Base-by-base conservation (phyloP, 2,329 filamentous ascomycete species). In the Ascochyta lentis region DNA sequence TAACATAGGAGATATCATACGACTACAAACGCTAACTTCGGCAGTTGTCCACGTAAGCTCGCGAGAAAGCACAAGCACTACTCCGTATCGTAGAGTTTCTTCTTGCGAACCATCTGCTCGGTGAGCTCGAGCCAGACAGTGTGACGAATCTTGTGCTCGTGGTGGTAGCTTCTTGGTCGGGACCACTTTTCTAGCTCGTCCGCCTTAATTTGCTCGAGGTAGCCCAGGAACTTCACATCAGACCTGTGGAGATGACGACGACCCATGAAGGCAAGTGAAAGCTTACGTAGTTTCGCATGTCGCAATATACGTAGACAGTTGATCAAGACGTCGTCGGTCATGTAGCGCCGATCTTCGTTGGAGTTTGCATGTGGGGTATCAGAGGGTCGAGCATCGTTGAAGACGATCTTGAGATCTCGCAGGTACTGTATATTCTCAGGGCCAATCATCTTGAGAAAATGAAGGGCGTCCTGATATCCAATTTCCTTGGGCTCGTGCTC, bases 401-500 rank as follows among this genome's bases (percentile, higher is more conserved):
- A 77, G 16, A 68, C 57, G 54, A 83, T 67, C 13, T 73, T 76
- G 38, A 83, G 56, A 33, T 79, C 72, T 40, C 79, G 78, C n/a
- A 84, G 68, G 31, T 79, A 75, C 24, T 73, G 68, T 15, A 80
- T 66, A 58, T 83, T 83, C 55, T 69, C 72, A 1, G 78, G 71
- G 3, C 81, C 81, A 33, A 83, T 82, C 40, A 73, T 73, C 50
- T 77, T 77, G 29, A 83, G 67, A 42, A 80, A 81, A 5, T 76
- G 72, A 7, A 78, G 74, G 16, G 77, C 66, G 45, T 79, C 77
- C 45, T 76, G 76, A 67, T 80, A 83, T 37, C 80, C 81, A 33
- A 82, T 73, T 61, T 82, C 80, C 52, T 74, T 77, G 54, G 75
- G 78, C 16, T 73, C 64, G 3, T 67, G 59, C 33, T 73, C 73